These are phyloP conservation scores for Phytophthora agathidicida DNA, from an alignment of 352 stramenopile genomes.

Conservation along the genomic window DNA sequence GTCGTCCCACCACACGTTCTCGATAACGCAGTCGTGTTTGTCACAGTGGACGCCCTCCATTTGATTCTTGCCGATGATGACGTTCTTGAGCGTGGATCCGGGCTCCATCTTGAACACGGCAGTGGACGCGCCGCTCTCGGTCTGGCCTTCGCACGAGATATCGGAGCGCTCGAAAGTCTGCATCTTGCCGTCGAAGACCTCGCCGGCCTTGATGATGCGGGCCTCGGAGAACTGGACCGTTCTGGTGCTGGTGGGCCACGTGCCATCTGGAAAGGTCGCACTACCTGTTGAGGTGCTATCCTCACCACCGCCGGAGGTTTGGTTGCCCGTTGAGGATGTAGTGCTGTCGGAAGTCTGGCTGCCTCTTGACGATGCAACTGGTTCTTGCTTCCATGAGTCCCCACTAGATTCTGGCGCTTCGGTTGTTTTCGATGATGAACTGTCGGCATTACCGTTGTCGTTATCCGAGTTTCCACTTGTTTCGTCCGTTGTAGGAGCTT, in stretches of 20 bases:
- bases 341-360: slow-evolving; percentile 2
- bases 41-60: slow-evolving; percentile 20
- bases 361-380: background rate
- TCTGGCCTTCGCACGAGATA: slow-evolving; percentile 41
- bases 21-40: slow-evolving; percentile 16
- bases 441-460: background rate
- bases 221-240: slow-evolving; percentile 23
- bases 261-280: slow-evolving; percentile 16
- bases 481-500: background rate
- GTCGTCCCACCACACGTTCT: slow-evolving; percentile 21
- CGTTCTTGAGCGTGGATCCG: slow-evolving; percentile 14
- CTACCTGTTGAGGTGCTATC: background rate
- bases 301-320: slow-evolving; percentile 3
- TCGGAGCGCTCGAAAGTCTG: slow-evolving; percentile 62
- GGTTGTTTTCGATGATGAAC: slow-evolving; percentile 3
- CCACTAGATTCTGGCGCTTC: slow-evolving; percentile 3
- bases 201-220: slow-evolving; percentile 37
- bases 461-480: slow-evolving; percentile 9
- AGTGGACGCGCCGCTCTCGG: slow-evolving; percentile 15
- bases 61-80: slow-evolving; percentile 20
- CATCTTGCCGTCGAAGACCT: slow-evolving; percentile 34
- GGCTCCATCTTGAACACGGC: slow-evolving; percentile 44
- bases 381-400: background rate
- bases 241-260: slow-evolving; percentile 17
- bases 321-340: slow-evolving; percentile 1